phyloP scores from a whole-genome alignment of 768 basidiomycete species.

The Mycena sanguinolenta region DNA sequence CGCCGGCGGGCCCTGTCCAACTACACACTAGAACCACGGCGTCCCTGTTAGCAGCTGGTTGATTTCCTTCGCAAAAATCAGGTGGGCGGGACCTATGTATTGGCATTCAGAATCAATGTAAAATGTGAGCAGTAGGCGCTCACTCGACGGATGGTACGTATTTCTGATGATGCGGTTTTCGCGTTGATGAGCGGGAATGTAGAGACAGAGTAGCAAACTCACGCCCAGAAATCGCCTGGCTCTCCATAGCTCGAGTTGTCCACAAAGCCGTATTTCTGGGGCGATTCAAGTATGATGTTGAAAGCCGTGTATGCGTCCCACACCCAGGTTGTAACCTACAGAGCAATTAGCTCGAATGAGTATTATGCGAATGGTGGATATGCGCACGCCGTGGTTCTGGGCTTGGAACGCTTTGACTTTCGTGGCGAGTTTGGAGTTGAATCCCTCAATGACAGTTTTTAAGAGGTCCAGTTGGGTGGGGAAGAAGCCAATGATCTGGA shows the following conservation, averaged over 20 bases:
- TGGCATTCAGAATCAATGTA: not conserved
- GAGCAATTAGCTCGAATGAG: not conserved
- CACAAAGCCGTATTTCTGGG: slow-evolving; percentile 64
- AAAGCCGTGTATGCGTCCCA: slow-evolving; percentile 67
- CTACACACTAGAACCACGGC: slow-evolving; percentile 25
- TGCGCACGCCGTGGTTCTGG: slow-evolving; percentile 60
- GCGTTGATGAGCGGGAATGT: not conserved
- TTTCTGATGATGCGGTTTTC: slow-evolving; percentile 51
- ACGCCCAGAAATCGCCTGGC: slow-evolving; percentile 69
- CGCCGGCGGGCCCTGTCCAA: no score
- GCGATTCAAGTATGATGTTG: slow-evolving; percentile 61
- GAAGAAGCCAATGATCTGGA: slow-evolving; percentile 62
- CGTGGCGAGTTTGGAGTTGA: slow-evolving; percentile 63
- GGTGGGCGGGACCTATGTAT: slow-evolving; percentile 19
- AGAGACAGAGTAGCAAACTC: slow-evolving; percentile 33
- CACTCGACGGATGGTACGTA: slow-evolving; percentile 68
- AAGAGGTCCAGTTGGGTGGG: slow-evolving; percentile 55
- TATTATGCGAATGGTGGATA: not conserved
- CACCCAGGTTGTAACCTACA: slow-evolving; percentile 59
- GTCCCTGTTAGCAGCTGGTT: slow-evolving; percentile 12
- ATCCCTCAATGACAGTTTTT: slow-evolving; percentile 62
- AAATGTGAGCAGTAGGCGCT: slow-evolving; percentile 28
- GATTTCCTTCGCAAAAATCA: slow-evolving; percentile 31
- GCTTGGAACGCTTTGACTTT: slow-evolving; percentile 57
- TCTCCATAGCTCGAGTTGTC: slow-evolving; percentile 59